Evolutionary conservation across 257 asterid genomes (phyloP).

Genomic region (Galeopsis tetrahit): DNA sequence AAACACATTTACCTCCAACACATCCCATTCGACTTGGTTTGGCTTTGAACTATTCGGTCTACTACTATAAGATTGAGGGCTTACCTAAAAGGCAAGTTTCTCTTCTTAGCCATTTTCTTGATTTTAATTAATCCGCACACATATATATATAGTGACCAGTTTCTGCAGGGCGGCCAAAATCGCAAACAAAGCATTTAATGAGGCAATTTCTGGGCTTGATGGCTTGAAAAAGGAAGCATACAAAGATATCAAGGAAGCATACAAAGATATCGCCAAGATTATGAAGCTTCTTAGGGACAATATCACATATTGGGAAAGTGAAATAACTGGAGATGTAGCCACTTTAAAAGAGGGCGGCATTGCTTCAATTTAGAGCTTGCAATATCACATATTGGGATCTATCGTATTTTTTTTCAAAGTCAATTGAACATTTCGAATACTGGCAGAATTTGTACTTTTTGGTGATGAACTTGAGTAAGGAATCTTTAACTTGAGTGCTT

Average conservation of each 20-base stretch:
- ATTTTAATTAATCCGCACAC: neutral
- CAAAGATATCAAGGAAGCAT: neutral
- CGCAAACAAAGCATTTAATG: neutral
- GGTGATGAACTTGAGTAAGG: no score
- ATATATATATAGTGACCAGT: no score
- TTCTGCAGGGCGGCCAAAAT: neutral
- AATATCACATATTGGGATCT: no score
- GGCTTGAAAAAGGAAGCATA: neutral
- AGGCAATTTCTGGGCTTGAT: neutral
- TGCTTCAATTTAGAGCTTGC: no score
- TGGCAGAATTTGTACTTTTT: no score
- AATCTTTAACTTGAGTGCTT: no score
- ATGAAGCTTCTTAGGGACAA: conserved; percentile 4
- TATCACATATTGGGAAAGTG: neutral
- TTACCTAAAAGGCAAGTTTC: neutral
- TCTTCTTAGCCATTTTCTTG: neutral
- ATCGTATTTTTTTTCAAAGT: no score
- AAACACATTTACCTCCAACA: neutral
- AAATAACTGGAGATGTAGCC: no score
- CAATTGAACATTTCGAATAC: no score
- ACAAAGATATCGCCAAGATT: neutral
- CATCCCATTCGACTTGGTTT: neutral
- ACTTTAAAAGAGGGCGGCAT: no score
- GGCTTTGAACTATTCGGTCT: neutral
- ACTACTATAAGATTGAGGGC: neutral